These are phyloP conservation scores for thale cress (Arabidopsis thaliana) DNA, from an alignment of 345 rosid genomes.

Conservation along the genomic window DNA sequence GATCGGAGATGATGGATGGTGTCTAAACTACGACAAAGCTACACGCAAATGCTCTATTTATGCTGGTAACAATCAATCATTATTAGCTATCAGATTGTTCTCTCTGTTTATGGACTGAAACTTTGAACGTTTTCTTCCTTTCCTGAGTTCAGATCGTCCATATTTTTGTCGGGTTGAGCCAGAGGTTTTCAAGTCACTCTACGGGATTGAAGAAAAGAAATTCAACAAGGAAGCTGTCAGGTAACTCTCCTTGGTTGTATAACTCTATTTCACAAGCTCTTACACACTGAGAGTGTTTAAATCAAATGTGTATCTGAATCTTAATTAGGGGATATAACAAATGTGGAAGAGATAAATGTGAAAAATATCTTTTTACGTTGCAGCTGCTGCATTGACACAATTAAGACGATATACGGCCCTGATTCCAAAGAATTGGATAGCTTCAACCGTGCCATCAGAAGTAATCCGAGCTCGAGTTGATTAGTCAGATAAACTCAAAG, in stretches of 20 bases:
- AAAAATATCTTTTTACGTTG: slow-evolving; percentile 29
- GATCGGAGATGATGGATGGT: slow-evolving; percentile 87
- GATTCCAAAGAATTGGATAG: slow-evolving; percentile 60
- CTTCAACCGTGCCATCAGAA: slow-evolving; percentile 55
- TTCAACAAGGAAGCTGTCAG: slow-evolving; percentile 80
- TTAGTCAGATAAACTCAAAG: neutral
- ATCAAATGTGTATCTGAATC: neutral
- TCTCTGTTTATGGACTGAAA: slow-evolving; percentile 3
- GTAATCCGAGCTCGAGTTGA: slow-evolving; percentile 42
- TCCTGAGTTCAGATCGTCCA: slow-evolving; percentile 63
- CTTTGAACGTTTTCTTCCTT: neutral
- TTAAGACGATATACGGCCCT: slow-evolving; percentile 69
- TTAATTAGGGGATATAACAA: slow-evolving; percentile 12
- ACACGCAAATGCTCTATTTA: slow-evolving; percentile 91
- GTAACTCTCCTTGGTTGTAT: slow-evolving; percentile 38
- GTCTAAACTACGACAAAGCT: slow-evolving; percentile 68
- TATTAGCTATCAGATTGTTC: neutral
- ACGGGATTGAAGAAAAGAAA: slow-evolving; percentile 63
- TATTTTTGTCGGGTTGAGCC: slow-evolving; percentile 84
- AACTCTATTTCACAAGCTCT: neutral
- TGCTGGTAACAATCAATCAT: slow-evolving; percentile 47
- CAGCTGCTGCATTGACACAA: slow-evolving; percentile 74
- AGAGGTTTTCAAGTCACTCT: slow-evolving; percentile 58
- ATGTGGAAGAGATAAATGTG: neutral
- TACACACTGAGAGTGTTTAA: neutral